These are phyloP conservation scores for Phaffomyces thermotolerans DNA, from an alignment of 805 yeast species.

Conservation along the genomic window DNA sequence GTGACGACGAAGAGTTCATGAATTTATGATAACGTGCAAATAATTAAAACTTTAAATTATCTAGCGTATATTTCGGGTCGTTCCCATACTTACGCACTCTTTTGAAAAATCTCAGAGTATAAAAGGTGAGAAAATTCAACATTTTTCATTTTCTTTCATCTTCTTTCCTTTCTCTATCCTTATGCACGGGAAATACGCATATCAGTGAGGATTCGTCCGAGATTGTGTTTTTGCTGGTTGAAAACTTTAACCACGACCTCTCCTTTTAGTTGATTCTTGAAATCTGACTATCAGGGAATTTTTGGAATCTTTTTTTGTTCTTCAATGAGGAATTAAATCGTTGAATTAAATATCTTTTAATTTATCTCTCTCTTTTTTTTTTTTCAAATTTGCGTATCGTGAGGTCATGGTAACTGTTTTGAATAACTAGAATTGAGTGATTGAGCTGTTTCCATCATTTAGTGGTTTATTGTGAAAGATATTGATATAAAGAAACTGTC, in stretches of 20 bases:
- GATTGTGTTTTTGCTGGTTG: conserved; percentile 99
- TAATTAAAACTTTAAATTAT: no score
- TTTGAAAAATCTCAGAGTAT: neutral
- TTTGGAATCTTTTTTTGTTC: conserved; percentile 15
- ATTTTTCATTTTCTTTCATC: neutral
- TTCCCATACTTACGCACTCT: neutral
- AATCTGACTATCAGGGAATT: conserved; percentile 25
- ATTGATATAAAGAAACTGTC: no score
- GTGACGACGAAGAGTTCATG: conserved; percentile 14
- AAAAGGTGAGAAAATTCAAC: neutral
- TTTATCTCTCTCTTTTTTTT: conserved; percentile 1
- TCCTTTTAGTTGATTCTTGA: conserved; percentile 65
- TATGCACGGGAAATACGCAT: conserved; percentile 99
- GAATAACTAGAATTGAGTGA: neutral
- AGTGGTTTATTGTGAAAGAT: neutral
- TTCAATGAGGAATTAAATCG: neutral
- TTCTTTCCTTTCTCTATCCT: conserved; percentile 54
- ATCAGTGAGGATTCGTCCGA: conserved; percentile 99
- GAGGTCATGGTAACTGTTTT: conserved; percentile 9
- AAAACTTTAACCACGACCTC: conserved; percentile 96
- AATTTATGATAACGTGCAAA: conserved; percentile 4
- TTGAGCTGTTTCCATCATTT: no score
- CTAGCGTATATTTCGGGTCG: neutral
- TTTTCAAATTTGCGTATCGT: conserved; percentile 1
- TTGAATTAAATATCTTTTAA: no score